phyloP scores from a whole-genome alignment of 257 asterid genomes.

The Ajuga chamaepitys region DNA sequence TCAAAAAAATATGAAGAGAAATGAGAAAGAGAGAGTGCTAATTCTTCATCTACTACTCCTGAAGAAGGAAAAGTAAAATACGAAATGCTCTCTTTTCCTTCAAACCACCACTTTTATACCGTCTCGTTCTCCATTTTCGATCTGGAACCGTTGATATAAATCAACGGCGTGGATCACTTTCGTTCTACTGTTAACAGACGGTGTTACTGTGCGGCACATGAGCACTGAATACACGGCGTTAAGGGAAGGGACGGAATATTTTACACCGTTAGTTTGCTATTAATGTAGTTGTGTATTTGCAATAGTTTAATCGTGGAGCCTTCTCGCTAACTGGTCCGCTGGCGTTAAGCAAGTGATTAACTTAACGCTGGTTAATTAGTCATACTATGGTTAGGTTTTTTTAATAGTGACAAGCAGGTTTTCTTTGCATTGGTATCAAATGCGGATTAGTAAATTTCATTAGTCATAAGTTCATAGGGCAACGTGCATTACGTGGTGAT shows the following conservation, averaged over 20 bases:
- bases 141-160: conserved; percentile 28
- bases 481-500: no score
- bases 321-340: conserved; percentile 27
- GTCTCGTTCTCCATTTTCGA: conserved; percentile 23
- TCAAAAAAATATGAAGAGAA: conserved; percentile 16
- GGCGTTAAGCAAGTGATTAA: conserved; percentile 24
- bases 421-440: no score
- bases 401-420: neutral
- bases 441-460: no score
- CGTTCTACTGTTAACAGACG: conserved; percentile 25
- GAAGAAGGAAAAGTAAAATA: conserved; percentile 26
- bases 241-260: conserved; percentile 30
- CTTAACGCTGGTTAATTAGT: conserved; percentile 15
- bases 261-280: conserved; percentile 22
- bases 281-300: conserved; percentile 6
- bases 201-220: conserved; percentile 19
- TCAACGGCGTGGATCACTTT: conserved; percentile 29
- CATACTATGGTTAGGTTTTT: conserved; percentile 17
- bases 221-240: conserved; percentile 28
- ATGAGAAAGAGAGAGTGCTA: conserved; percentile 9
- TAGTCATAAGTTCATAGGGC: no score
- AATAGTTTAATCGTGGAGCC: conserved; percentile 24
- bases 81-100: conserved; percentile 41
- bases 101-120: conserved; percentile 51
- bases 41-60: conserved; percentile 18